Evolutionary conservation across 192 early-diverging fungal genomes (phyloP).

Genomic region (Backusella liffmaniae): DNA sequence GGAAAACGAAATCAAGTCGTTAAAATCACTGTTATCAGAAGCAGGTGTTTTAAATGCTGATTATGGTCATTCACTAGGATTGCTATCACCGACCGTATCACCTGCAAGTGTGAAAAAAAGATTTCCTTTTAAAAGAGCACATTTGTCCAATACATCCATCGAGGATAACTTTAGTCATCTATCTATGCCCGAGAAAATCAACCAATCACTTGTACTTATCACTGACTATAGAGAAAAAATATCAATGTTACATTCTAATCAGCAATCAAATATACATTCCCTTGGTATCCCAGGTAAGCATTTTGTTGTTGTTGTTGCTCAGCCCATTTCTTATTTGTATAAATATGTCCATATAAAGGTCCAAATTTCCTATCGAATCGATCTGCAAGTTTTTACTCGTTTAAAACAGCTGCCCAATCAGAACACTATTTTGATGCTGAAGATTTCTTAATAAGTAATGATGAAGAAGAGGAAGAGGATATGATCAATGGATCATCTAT

Average conservation of each 20-base stretch:
- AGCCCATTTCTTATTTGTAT: too few species aligned
- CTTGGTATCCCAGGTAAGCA: not conserved
- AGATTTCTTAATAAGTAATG: conserved; percentile 49
- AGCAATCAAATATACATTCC: not conserved
- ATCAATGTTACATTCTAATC: not conserved
- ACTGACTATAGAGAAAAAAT: not conserved
- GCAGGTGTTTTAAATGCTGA: not conserved
- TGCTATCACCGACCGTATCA: not conserved
- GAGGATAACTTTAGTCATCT: not conserved
- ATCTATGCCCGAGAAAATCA: not conserved
- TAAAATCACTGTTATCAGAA: not conserved
- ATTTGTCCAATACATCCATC: not conserved
- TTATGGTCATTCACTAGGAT: not conserved
- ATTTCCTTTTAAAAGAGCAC: conserved; percentile 6
- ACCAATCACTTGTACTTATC: not conserved
- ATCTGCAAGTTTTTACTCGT: not conserved
- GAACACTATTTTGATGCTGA: conserved; percentile 74
- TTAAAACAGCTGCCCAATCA: conserved; percentile 21
- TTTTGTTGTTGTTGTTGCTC: not conserved
- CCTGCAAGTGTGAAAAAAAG: conserved; percentile 8
- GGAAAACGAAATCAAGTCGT: conserved; percentile 38
- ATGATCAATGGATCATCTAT: conserved; percentile 18
- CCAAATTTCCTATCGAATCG: not conserved
- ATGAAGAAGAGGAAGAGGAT: conserved; percentile 25
- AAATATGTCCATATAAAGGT: not conserved